Base-by-base conservation (phyloP, 768 basidiomycete genomes). In the Tylopilus rubrobrunneus region DNA sequence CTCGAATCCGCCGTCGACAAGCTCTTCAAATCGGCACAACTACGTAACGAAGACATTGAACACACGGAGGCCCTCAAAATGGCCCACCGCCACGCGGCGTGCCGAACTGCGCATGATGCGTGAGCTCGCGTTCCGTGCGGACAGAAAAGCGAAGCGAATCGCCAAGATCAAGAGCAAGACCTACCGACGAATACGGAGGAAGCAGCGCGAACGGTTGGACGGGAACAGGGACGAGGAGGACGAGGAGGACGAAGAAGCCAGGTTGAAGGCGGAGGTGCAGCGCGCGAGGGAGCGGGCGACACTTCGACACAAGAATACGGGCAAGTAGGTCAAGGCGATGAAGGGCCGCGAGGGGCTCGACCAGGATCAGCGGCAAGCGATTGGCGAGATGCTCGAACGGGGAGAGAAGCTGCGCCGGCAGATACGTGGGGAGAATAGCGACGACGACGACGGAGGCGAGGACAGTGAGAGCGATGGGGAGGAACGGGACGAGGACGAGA, bases 131-230 rank as follows among this genome's bases (percentile, higher is more conserved):
- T 97, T 96, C 73, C 85, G 95, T 5, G 92, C 92, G 0, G 96
- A 98, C 61, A 75, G 82, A 34, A 94, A 96, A 68, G 90, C 93
- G 17, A 89, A 89, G 65, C 83, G 95, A 17, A 77, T 96, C 17
- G 83, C 87, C 21, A 98, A 95, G 74, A 99, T 99, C 73, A 98
- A 98, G 76, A 92, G 88, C 68, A 96, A 93, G 73, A 84, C 91
- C 2, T 98, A 93, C 67, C 79, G 94, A 28, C 86, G 87, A 59
- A 77, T 98, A 45, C 85, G 85, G 64, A 80, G 90, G 67, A 93
- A 89, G 66, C 82, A 87, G 63, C 79, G 80, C 44, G 88, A 85
- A 53, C 83, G 82, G 56, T 71, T 86, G 15, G 73, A 74, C 69
- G 67, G 67, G 62, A 71, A 74, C 56, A 83, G 75, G 46, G 77